Evolutionary conservation across 176 grass and related monocot species (phyloP).

Genomic region (Dactylis glomerata): DNA sequence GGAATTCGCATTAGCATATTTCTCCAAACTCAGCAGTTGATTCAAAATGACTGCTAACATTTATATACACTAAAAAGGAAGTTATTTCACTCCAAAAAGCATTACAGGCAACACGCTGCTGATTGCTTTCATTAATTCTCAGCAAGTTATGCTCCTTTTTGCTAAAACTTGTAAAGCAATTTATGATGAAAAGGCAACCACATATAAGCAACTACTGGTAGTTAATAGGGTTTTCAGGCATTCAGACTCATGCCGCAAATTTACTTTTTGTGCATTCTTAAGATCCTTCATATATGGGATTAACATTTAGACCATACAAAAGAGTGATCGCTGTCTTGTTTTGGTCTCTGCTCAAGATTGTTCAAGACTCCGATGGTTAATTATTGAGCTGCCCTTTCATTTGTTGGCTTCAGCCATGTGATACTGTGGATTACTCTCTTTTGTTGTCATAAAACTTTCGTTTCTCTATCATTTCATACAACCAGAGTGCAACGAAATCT

Average conservation of each 20-base stretch:
- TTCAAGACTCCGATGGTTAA: too few species aligned
- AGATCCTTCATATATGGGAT: background rate
- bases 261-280: background rate
- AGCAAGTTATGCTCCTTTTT: background rate
- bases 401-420: too few species aligned
- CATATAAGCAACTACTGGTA: too few species aligned
- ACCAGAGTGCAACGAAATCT: background rate
- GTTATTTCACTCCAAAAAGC: background rate
- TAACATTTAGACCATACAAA: background rate
- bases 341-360: background rate
- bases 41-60: background rate
- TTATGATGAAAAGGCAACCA: background rate
- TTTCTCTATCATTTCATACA: background rate
- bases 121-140: background rate
- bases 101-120: background rate
- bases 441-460: background rate
- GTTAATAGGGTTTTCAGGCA: background rate
- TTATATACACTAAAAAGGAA: background rate
- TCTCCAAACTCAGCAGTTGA: background rate
- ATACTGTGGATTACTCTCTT: background rate
- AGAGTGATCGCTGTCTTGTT: background rate
- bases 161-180: background rate
- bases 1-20: background rate
- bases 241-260: background rate
- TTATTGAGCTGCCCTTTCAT: too few species aligned